Base-by-base conservation (phyloP, 1,284 basidiomycete genomes). In the Ceratobasidium sp. region DNA sequence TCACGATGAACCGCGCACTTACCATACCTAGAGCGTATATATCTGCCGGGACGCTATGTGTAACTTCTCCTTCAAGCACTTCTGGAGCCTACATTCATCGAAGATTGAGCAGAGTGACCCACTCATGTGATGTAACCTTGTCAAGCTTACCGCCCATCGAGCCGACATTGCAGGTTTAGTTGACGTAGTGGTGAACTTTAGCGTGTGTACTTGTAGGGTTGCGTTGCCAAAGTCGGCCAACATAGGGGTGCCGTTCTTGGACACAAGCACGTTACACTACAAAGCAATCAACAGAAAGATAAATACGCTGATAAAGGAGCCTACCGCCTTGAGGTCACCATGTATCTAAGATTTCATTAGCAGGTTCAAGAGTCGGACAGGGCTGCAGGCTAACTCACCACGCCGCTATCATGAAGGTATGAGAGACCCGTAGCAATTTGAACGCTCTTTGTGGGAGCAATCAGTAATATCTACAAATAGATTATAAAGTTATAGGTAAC, bases 291-390 rank as follows among this genome's bases (percentile, higher is more conserved):
- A 15, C 23, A 2, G 13, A 58, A 7, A 42, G 18, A 26, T 4
- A 9, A 20, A 13, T 26, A 12, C 44, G 2, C 1, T 7, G 7
- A 1, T 6, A 39, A n/a, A n/a, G n/a, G n/a, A 23, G 51, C 71
- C 20, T 33, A 73, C 71, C 1, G 18, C 71, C 28, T 73, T 73
- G 12, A 73, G 46, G 42, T 73, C 71, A 20, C 71, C 71, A 49
- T 73, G 71, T 61, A 73, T 26, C 71, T 73, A 39, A 23, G 33
- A 2, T 6, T 18, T 46, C 18, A 1, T 53, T 13, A n/a, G 9
- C n/a, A n/a, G n/a, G n/a, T n/a, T n/a, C 7, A n/a, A n/a, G n/a
- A n/a, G n/a, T n/a, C n/a, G n/a, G n/a, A n/a, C n/a, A n/a, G 49
- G n/a, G n/a, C n/a, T n/a, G 20, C 3, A 13, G 15, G 44, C 15